Evolutionary conservation across 108 stramenopile genomes (phyloP), one percentile per base, ranked within the genome.

Genomic region (Cyclotella sp.): DNA sequence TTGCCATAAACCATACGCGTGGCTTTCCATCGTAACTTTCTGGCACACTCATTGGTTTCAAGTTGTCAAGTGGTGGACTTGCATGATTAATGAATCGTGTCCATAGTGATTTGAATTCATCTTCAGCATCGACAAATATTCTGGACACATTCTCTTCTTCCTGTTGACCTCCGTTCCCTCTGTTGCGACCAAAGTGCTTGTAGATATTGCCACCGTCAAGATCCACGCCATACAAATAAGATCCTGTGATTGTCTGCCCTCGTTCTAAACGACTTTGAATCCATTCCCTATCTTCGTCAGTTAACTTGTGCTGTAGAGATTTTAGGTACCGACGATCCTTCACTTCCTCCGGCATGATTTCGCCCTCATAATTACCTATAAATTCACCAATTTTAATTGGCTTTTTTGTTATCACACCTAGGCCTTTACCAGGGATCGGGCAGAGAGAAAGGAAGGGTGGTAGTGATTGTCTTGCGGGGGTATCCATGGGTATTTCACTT

Each of bases 1-100:
- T 81, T 28, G 91, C 81, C 52, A 86, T 70, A 63, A 93, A 89
- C 76, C 91, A 89, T n/a, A 95, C 84, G 63, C 91, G 85, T 40
- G 83, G 85, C 21, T 41, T 69, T 1, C 68, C 40, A 34, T 46
- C 70, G 39, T 57, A 72, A 19, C 70, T 40, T 59, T 79, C 73
- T 66, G 69, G 57, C 19, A 77, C 49, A 40, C 63, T 71, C 63
- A 81, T 75, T 14, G 72, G 59, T 19, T 83, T 83, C 4, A 81
- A 29, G 46, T 76, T 70, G 12, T 65, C 26, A n/a, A 57, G 52
- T n/a, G 76, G 70, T 14, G 51, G 64, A 40, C 68, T 22, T 9
- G 73, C 68, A 64, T 84, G 83, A 64, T 84, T 84, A 3, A 84
- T 68, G 70, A 79, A 84, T 62, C 83, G 29, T 46, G 72, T 70